These are phyloP conservation scores for Fomitopsis schrenkii DNA, from an alignment of 1,284 basidiomycete species.

Conservation along the genomic window DNA sequence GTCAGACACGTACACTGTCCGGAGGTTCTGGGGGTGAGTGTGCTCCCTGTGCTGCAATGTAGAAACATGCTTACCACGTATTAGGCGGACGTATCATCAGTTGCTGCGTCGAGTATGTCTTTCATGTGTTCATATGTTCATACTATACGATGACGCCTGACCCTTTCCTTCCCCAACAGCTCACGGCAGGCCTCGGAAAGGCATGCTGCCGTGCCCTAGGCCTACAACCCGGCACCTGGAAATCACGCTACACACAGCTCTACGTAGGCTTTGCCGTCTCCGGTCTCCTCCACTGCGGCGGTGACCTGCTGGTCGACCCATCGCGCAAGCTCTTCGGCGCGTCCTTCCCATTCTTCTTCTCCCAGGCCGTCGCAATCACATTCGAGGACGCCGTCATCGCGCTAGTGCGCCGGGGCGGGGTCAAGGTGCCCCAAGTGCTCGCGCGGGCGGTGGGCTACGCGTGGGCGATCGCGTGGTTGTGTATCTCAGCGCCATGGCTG, in stretches of 20 bases:
- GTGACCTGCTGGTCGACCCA: conserved; percentile 14
- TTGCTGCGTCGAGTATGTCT: conserved; percentile 20
- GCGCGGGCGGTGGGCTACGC: conserved; percentile 10
- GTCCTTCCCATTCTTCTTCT: conserved; percentile 24
- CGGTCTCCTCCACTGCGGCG: conserved; percentile 23
- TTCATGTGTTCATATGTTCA: not conserved
- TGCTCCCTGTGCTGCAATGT: not conserved
- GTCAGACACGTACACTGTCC: conserved; percentile 23
- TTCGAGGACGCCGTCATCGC: conserved; percentile 26
- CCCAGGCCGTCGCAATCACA: conserved; percentile 25
- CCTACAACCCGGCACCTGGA: conserved; percentile 16
- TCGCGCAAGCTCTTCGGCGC: conserved; percentile 9
- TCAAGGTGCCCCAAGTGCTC: not conserved
- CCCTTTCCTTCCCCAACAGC: conserved; percentile 8
- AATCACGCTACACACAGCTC: conserved; percentile 29
- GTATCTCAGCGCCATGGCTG: conserved; percentile 9
- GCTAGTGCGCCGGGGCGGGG: conserved; percentile 1
- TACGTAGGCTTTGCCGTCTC: conserved; percentile 30
- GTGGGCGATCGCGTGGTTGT: conserved; percentile 15
- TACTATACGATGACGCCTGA: not conserved
- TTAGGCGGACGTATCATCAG: conserved; percentile 31
- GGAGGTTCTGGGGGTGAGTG: conserved; percentile 34
- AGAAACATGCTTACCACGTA: not conserved
- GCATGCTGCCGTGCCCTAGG: conserved; percentile 10
- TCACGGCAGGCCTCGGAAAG: conserved; percentile 19